phyloP scores from a whole-genome alignment of 2,329 filamentous ascomycete genomes.

The Trichoderma polysporum region DNA sequence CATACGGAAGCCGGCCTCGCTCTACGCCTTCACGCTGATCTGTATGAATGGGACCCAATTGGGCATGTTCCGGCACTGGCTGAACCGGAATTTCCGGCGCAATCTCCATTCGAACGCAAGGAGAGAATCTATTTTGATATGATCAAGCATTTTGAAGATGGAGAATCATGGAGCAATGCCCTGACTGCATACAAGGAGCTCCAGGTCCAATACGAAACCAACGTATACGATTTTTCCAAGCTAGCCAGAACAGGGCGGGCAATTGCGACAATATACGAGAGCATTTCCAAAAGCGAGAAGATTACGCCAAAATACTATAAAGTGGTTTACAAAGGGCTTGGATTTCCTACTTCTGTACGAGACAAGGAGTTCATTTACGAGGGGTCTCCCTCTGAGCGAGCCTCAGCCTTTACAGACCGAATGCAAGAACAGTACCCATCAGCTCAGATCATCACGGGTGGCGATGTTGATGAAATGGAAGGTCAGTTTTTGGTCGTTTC shows the following conservation, averaged over 20 bases:
- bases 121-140: slow-evolving; percentile 91
- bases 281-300: slow-evolving; percentile 77
- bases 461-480: slow-evolving; percentile 74
- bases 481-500: slow-evolving; percentile 87
- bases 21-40: slow-evolving; percentile 83
- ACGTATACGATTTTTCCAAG: slow-evolving; percentile 87
- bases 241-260: slow-evolving; percentile 84
- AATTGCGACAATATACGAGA: slow-evolving; percentile 90
- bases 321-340: slow-evolving; percentile 83
- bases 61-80: slow-evolving; percentile 62
- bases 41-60: slow-evolving; percentile 86
- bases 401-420: slow-evolving; percentile 80
- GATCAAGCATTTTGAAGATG: slow-evolving; percentile 92
- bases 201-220: slow-evolving; percentile 85
- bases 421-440: slow-evolving; percentile 89
- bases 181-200: slow-evolving; percentile 87
- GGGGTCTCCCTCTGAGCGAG: slow-evolving; percentile 72
- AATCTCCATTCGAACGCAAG: slow-evolving; percentile 88
- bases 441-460: slow-evolving; percentile 73
- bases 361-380: slow-evolving; percentile 95
- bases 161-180: slow-evolving; percentile 89
- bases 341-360: slow-evolving; percentile 75
- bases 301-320: slow-evolving; percentile 84
- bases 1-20: slow-evolving; percentile 86
- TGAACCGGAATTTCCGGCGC: slow-evolving; percentile 77